Percentiles rank a stretch among this genome's conserved stretches.
These are phyloP conservation scores for Leccinum rimulosum DNA, from an alignment of 768 basidiomycete genomes.

Conservation along the genomic window DNA sequence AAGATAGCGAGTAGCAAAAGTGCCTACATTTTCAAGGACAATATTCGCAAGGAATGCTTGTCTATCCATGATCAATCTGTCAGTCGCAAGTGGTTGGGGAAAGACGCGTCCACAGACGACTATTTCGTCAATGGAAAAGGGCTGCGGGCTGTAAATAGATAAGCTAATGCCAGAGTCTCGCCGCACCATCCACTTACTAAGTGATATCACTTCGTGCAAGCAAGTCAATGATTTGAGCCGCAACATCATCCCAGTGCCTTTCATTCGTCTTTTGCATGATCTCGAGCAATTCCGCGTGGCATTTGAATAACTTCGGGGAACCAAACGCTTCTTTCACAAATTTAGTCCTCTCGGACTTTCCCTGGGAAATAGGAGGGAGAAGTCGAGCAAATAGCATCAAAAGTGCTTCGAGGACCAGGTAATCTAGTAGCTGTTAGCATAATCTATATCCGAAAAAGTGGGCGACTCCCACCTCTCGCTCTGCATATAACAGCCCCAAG, in stretches of 20 bases:
- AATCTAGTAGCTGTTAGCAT: slow-evolving; percentile 38
- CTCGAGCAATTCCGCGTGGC: slow-evolving; percentile 37
- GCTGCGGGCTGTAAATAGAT: slow-evolving; percentile 50
- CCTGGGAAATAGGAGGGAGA: slow-evolving; percentile 42
- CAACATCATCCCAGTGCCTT: slow-evolving; percentile 53
- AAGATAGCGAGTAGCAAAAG: background rate
- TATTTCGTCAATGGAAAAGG: slow-evolving; percentile 47
- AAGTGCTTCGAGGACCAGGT: slow-evolving; percentile 54
- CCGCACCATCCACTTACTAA: slow-evolving; percentile 40
- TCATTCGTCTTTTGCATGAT: slow-evolving; percentile 42
- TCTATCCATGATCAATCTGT: slow-evolving; percentile 52
- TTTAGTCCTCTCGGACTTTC: slow-evolving; percentile 36
- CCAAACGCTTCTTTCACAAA: slow-evolving; percentile 56
- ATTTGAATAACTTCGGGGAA: slow-evolving; percentile 35
- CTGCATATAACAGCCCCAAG: slow-evolving; percentile 49
- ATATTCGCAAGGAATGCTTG: slow-evolving; percentile 52
- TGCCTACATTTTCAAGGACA: slow-evolving; percentile 22
- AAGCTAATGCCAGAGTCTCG: slow-evolving; percentile 2
- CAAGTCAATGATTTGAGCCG: slow-evolving; percentile 44
- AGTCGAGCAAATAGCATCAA: slow-evolving; percentile 56
- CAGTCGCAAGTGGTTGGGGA: slow-evolving; percentile 36
- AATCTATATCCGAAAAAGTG: background rate
- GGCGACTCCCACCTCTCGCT: slow-evolving; percentile 42
- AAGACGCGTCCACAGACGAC: slow-evolving; percentile 34
- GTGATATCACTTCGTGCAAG: slow-evolving; percentile 45